These are phyloP conservation scores for Setomelanomma holmii DNA, from an alignment of 2,329 filamentous ascomycete species.

Conservation along the genomic window DNA sequence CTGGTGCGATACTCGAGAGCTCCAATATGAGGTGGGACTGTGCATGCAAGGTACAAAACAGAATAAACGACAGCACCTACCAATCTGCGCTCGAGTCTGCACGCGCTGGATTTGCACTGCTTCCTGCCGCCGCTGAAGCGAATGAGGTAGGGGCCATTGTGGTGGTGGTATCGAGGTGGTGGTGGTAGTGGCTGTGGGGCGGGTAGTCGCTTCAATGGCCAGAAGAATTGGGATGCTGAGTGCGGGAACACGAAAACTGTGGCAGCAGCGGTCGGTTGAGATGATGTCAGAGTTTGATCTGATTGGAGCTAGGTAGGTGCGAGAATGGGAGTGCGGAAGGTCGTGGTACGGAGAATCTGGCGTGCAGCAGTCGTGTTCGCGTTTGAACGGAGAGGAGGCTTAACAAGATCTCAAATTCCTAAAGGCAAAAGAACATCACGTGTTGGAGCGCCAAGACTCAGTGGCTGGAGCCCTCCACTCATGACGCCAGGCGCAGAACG, in stretches of 20 bases:
- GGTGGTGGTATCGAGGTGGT: conserved; percentile 13
- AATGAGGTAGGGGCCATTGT: conserved; percentile 59
- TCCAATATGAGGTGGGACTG: conserved; percentile 4
- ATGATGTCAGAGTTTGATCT: conserved; percentile 30
- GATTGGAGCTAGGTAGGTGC: conserved; percentile 19
- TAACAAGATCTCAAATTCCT: conserved; percentile 26
- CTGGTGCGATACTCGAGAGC: conserved; percentile 19
- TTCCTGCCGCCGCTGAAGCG: conserved; percentile 59
- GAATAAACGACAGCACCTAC: conserved; percentile 44
- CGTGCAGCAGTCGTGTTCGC: conserved; percentile 18
- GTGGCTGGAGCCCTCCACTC: neutral
- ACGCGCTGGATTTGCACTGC: conserved; percentile 50
- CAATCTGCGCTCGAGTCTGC: conserved; percentile 54
- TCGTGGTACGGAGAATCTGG: conserved; percentile 8
- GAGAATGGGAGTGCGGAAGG: conserved; percentile 10
- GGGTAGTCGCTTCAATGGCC: conserved; percentile 32
- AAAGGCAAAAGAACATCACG: no score
- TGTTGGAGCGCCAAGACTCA: no score
- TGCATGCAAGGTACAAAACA: conserved; percentile 13
- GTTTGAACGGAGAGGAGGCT: conserved; percentile 25
- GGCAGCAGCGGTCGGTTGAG: conserved; percentile 29
- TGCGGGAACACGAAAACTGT: conserved; percentile 26
- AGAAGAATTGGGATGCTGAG: conserved; percentile 32
- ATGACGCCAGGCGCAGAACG: neutral
- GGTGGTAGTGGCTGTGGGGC: conserved; percentile 26